phyloP scores from a whole-genome alignment of 345 rosid species.

The Pistacia integerrima region DNA sequence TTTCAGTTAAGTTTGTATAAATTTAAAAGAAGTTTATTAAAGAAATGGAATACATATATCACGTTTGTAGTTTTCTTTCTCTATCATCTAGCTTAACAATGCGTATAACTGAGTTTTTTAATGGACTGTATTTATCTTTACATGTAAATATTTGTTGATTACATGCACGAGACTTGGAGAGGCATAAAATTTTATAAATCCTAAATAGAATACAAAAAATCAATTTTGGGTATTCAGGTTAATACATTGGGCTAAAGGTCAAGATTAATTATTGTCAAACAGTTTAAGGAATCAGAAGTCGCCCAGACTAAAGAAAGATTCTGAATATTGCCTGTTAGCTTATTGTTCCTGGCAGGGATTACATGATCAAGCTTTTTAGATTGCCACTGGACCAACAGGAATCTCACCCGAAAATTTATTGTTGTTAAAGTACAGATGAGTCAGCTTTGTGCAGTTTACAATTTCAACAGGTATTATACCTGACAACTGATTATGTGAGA shows the following conservation, averaged over 20 bases:
- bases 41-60: too few species aligned
- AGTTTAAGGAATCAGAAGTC: conserved; percentile 59
- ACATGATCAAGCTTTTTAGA: conserved; percentile 60
- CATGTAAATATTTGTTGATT: too few species aligned
- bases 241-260: conserved; percentile 53
- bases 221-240: conserved; percentile 34
- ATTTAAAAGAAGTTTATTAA: too few species aligned
- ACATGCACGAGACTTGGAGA: too few species aligned
- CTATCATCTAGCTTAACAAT: too few species aligned
- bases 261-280: conserved; percentile 56
- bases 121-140: too few species aligned
- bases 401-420: conserved; percentile 75
- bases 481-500: conserved; percentile 72
- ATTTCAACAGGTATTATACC: conserved; percentile 74
- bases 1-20: conserved; percentile 18
- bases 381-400: conserved; percentile 56
- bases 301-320: conserved; percentile 48
- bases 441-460: conserved; percentile 63
- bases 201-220: background rate
- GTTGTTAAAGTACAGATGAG: conserved; percentile 78
- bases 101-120: too few species aligned
- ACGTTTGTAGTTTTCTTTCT: too few species aligned
- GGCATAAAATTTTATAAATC: too few species aligned
- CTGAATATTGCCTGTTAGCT: conserved; percentile 77
- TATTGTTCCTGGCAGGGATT: conserved; percentile 88